Evolutionary conservation across 2,329 filamentous ascomycete species (phyloP).

Genomic region (Xylaria polymorpha): DNA sequence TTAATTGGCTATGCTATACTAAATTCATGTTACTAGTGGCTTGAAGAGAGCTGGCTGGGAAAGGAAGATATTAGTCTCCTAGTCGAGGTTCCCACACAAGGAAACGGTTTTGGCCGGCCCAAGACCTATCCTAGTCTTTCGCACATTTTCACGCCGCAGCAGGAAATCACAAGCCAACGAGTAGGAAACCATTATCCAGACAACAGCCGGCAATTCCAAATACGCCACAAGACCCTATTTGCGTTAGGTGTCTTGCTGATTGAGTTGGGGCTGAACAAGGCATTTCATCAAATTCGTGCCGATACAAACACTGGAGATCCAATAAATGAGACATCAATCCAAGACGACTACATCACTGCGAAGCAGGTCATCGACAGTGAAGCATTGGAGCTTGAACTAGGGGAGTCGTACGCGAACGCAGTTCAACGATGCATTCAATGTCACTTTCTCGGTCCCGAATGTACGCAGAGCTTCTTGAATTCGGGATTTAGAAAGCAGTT

Average conservation of each 20-base stretch:
- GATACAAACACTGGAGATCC: not conserved
- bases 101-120: not conserved
- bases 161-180: not conserved
- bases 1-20: not conserved
- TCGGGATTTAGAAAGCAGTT: conserved; percentile 15
- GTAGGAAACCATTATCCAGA: not conserved
- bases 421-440: conserved; percentile 29
- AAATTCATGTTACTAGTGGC: conserved; percentile 6
- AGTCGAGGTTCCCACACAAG: not conserved
- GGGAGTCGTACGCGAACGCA: conserved; percentile 20
- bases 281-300: conserved; percentile 11
- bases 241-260: conserved; percentile 22
- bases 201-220: not conserved
- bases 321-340: not conserved
- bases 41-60: conserved; percentile 9
- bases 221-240: conserved; percentile 24
- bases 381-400: conserved; percentile 15
- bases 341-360: conserved; percentile 9
- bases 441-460: conserved; percentile 12
- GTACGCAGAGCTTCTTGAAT: conserved; percentile 18
- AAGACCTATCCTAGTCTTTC: conserved; percentile 8
- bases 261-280: conserved; percentile 25
- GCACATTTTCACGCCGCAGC: conserved; percentile 9
- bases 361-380: conserved; percentile 7
- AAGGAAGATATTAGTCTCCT: conserved; percentile 15